These are phyloP conservation scores for Graphilbum ipis-grandicollis DNA, from an alignment of 2,329 filamentous ascomycete genomes.

Conservation along the genomic window DNA sequence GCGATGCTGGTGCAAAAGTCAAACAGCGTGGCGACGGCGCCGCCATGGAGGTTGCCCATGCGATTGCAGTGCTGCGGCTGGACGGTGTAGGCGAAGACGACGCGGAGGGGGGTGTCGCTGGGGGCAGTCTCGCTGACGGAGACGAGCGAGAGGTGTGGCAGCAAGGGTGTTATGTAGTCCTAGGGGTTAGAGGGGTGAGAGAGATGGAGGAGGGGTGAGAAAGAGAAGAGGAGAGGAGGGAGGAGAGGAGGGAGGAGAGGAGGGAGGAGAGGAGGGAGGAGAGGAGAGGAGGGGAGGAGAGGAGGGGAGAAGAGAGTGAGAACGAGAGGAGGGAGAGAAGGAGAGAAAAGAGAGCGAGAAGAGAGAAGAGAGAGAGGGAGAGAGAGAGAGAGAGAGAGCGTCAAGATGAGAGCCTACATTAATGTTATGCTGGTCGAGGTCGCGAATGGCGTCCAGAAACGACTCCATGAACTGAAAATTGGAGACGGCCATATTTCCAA, in stretches of 20 bases:
- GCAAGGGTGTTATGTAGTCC: conserved; percentile 24
- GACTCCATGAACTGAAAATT: neutral
- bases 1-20: conserved; percentile 47
- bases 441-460: conserved; percentile 3
- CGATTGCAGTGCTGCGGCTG: conserved; percentile 34
- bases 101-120: conserved; percentile 3
- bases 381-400: neutral
- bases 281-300: neutral
- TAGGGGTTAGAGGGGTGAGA: conserved; percentile 1
- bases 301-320: neutral
- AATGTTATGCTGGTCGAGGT: neutral
- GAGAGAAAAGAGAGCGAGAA: neutral
- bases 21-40: conserved; percentile 48
- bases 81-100: conserved; percentile 27
- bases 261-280: neutral
- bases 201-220: neutral
- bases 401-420: neutral
- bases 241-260: neutral
- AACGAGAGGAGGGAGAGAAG: neutral
- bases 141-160: conserved; percentile 23
- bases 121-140: conserved; percentile 12
- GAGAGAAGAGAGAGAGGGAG: neutral
- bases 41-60: conserved; percentile 39
- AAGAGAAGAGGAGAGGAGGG: neutral
- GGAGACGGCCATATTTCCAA: too few relatives aligned